These are phyloP conservation scores for Dissoconium aciculare DNA, from an alignment of 2,329 filamentous ascomycete genomes.

Conservation along the genomic window DNA sequence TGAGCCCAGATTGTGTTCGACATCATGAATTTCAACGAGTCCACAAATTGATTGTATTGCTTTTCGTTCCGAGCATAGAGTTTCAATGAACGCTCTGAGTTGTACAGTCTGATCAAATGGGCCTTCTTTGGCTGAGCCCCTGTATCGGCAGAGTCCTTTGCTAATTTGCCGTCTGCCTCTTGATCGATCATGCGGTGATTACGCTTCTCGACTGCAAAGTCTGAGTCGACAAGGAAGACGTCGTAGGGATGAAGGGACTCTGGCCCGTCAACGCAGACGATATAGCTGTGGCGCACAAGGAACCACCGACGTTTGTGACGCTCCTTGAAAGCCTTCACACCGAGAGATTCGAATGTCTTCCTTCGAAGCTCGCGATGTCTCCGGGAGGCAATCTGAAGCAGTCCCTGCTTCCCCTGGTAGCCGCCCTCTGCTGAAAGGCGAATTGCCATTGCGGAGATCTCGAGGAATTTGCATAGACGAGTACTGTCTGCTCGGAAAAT, in stretches of 20 bases:
- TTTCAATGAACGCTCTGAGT: conserved; percentile 83
- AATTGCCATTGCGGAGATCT: conserved; percentile 85
- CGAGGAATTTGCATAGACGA: conserved; percentile 85
- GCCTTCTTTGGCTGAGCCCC: conserved; percentile 44
- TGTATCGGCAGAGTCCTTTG: conserved; percentile 46
- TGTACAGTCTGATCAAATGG: conserved; percentile 82
- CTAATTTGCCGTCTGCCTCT: conserved; percentile 45
- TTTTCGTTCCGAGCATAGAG: conserved; percentile 82
- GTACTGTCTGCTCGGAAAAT: conserved; percentile 96
- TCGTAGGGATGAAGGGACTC: conserved; percentile 99
- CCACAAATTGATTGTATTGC: conserved; percentile 79
- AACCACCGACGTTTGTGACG: conserved; percentile 94
- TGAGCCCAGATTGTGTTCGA: conserved; percentile 68
- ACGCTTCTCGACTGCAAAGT: conserved; percentile 70
- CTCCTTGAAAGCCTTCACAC: conserved; percentile 58
- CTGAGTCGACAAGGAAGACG: conserved; percentile 87
- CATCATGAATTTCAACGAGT: conserved; percentile 79
- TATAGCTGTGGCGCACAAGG: conserved; percentile 89
- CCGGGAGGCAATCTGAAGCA: conserved; percentile 77
- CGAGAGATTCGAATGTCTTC: conserved; percentile 13
- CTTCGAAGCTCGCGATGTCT: conserved; percentile 37
- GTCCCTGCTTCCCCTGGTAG: conserved; percentile 95
- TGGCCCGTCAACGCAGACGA: conserved; percentile 95
- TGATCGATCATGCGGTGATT: conserved; percentile 35
- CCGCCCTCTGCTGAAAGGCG: conserved; percentile 87